Conservation (phyloP, 306 rosid species). For the Erythrophleum fordii region DNA sequence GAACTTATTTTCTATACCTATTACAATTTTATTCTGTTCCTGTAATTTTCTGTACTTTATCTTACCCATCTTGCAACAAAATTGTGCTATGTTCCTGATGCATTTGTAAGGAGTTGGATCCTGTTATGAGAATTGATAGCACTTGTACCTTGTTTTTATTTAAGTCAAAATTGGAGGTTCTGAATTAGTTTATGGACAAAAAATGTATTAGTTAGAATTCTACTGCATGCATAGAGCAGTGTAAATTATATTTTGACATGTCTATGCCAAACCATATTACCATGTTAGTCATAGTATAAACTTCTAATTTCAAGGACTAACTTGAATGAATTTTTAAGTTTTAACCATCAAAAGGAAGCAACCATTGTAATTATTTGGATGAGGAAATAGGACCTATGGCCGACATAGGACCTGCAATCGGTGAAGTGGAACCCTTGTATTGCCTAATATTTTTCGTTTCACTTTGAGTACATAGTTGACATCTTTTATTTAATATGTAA, state of each 20-base stretch:
- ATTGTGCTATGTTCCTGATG: not conserved
- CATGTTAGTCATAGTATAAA: not conserved
- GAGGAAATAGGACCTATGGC: not conserved
- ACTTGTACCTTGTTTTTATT: not conserved
- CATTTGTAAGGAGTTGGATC: not conserved
- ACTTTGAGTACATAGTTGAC: slow-evolving; percentile 27
- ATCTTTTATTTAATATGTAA: slow-evolving; percentile 1
- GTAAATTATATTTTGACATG: not conserved
- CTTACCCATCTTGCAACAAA: not conserved
- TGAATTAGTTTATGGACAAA: not conserved
- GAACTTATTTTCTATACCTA: not conserved
- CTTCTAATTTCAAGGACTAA: not conserved
- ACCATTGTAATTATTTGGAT: not conserved
- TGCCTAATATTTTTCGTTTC: not conserved
- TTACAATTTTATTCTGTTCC: not conserved
- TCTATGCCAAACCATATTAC: not conserved
- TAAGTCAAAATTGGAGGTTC: not conserved
- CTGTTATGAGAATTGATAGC: not conserved
- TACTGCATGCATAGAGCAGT: not conserved
- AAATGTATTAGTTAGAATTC: not conserved
- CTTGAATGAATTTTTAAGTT: not conserved
- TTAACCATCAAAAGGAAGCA: not conserved
- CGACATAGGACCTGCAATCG: not conserved
- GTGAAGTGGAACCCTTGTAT: not conserved
- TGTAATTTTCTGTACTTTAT: not conserved